Conservation (phyloP, 257 asterid genomes). For the Penstemon davidsonii region DNA sequence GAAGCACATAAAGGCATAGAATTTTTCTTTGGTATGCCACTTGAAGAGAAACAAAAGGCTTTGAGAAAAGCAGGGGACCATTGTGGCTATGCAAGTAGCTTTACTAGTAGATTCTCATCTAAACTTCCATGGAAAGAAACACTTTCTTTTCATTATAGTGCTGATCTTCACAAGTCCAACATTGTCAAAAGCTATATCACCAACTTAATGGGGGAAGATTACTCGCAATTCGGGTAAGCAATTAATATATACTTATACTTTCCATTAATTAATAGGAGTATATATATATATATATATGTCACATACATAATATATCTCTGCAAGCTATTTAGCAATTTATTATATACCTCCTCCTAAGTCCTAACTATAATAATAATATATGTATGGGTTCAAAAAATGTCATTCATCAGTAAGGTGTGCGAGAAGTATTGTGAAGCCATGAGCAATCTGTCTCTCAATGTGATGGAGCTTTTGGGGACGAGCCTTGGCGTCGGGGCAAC, state of each 20-base stretch:
- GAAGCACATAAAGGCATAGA: slow-evolving; percentile 42
- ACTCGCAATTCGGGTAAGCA: slow-evolving; percentile 34
- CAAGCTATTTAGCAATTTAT: no score
- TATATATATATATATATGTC: no score
- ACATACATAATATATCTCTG: no score
- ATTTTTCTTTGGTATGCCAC: slow-evolving; percentile 48
- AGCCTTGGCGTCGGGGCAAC: slow-evolving; percentile 60
- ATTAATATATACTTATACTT: no score
- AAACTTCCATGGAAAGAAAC: slow-evolving; percentile 94
- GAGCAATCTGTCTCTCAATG: slow-evolving; percentile 49
- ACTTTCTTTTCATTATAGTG: slow-evolving; percentile 52
- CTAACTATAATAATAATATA: no score
- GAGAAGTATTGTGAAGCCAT: slow-evolving; percentile 65
- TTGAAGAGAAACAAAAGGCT: slow-evolving; percentile 51
- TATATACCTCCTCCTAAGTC: no score
- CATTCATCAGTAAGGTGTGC: slow-evolving; percentile 45
- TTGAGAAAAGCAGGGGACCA: slow-evolving; percentile 57
- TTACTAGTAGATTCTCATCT: slow-evolving; percentile 62
- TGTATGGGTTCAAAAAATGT: no score
- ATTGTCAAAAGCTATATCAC: slow-evolving; percentile 43
- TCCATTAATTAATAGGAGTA: no score
- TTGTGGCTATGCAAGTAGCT: slow-evolving; percentile 81
- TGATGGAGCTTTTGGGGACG: slow-evolving; percentile 68
- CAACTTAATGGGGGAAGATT: slow-evolving; percentile 52
- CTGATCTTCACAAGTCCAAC: slow-evolving; percentile 29